Percentiles rank a stretch among this genome's conserved stretches.
Evolutionary conservation across 352 stramenopile species (phyloP).

Genomic region (Thalassiosira mediterranea): DNA sequence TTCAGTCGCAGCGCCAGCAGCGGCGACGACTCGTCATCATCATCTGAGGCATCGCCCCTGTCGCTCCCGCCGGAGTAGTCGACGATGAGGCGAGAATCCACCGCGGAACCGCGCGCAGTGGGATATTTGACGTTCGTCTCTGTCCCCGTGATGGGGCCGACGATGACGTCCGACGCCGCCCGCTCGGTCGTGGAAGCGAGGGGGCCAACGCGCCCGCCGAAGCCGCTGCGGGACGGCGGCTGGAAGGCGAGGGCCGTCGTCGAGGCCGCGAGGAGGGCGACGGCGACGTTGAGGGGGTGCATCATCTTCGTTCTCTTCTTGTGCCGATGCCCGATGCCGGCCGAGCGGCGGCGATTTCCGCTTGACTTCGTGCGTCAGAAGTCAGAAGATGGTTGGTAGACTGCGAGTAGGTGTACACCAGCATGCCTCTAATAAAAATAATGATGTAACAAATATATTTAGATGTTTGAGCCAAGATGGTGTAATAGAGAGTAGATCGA

Average conservation of each 20-base stretch:
- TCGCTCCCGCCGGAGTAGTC: conserved; percentile 13
- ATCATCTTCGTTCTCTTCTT: too few relatives aligned
- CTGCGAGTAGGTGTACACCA: too few relatives aligned
- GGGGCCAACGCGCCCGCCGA: neutral
- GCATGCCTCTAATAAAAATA: too few relatives aligned
- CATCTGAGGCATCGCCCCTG: conserved; percentile 14
- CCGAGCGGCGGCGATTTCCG: too few relatives aligned
- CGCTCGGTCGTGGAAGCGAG: conserved; percentile 10
- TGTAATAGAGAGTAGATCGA: too few relatives aligned
- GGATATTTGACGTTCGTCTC: conserved; percentile 75
- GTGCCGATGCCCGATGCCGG: too few relatives aligned
- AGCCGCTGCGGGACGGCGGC: neutral
- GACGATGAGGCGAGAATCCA: conserved; percentile 79
- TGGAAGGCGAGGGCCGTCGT: conserved; percentile 9
- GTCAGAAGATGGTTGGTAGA: too few relatives aligned
- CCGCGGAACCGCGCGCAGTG: conserved; percentile 60
- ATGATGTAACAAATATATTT: too few relatives aligned
- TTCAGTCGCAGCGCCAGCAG: conserved; percentile 68
- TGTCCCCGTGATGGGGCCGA: conserved; percentile 17
- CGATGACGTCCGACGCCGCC: conserved; percentile 3
- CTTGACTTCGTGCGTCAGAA: too few relatives aligned
- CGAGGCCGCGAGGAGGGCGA: neutral
- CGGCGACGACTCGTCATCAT: conserved; percentile 41
- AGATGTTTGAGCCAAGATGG: too few relatives aligned
- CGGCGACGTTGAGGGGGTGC: too few relatives aligned